Conservation (phyloP, 805 yeast species). For the Ogataea minuta region DNA sequence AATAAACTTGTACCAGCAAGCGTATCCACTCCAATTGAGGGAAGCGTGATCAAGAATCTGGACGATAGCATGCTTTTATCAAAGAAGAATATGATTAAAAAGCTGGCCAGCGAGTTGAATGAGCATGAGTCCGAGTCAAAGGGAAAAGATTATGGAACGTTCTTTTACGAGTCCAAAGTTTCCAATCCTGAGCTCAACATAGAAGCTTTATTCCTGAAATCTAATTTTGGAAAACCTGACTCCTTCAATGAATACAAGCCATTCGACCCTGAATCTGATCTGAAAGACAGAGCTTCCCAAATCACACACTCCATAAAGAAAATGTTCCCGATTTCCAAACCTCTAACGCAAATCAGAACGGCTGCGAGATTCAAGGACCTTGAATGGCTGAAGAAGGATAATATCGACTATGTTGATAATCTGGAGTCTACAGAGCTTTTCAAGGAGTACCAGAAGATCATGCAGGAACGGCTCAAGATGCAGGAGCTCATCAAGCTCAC, state of each 20-base stretch:
- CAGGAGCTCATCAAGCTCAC: constrained; percentile 35
- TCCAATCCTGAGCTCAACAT: constrained; percentile 8
- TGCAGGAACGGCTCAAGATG: constrained; percentile 41
- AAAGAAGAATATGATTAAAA: constrained; percentile 15
- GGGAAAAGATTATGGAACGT: constrained; percentile 27
- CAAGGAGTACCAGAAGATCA: constrained; percentile 42
- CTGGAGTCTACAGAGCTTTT: constrained; percentile 33
- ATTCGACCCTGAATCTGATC: neutral
- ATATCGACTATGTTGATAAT: constrained; percentile 31
- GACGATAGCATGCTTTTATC: constrained; percentile 18
- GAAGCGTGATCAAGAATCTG: constrained; percentile 1
- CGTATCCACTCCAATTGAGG: constrained; percentile 23
- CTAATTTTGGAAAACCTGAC: constrained; percentile 4
- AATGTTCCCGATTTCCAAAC: constrained; percentile 12
- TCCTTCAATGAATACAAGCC: constrained; percentile 5
- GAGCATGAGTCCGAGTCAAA: constrained; percentile 1
- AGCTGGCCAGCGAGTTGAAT: constrained; percentile 17
- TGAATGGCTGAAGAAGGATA: constrained; percentile 33
- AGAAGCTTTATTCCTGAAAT: constrained; percentile 10
- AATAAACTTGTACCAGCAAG: constrained; percentile 22
- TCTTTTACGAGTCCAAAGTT: constrained; percentile 24
- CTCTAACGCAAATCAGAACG: constrained; percentile 14
- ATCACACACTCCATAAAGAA: constrained; percentile 14
- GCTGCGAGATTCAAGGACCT: constrained; percentile 29
- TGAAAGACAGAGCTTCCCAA: constrained; percentile 9